Evolutionary conservation across 2,329 filamentous ascomycete genomes (phyloP).

Genomic region (Tricladium varicosporioides): DNA sequence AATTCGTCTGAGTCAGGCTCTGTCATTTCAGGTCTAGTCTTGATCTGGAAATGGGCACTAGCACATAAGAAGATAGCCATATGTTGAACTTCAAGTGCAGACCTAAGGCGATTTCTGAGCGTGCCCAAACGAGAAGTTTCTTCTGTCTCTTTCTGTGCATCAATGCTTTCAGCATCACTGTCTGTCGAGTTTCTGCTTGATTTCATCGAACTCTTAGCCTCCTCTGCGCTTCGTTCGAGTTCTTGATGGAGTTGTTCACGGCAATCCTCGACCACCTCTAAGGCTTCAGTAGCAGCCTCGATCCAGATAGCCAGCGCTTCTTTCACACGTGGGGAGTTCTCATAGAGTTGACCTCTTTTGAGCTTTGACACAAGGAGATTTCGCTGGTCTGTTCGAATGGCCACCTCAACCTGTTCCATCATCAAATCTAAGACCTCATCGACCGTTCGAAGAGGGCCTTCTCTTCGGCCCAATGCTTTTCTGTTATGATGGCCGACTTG

Average conservation of each 20-base stretch:
- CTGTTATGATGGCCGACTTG: conserved; percentile 71
- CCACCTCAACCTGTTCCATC: conserved; percentile 78
- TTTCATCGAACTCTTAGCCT: conserved; percentile 29
- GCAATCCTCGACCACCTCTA: conserved; percentile 57
- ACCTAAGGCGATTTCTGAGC: conserved; percentile 65
- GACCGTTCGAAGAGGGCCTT: conserved; percentile 73
- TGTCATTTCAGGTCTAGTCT: conserved; percentile 64
- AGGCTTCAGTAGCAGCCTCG: conserved; percentile 49
- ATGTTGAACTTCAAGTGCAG: conserved; percentile 76
- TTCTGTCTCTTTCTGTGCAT: conserved; percentile 32
- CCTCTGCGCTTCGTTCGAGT: conserved; percentile 29
- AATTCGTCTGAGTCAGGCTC: conserved; percentile 66
- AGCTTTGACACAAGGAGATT: conserved; percentile 62
- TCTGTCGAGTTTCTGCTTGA: neutral
- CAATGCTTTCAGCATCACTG: conserved; percentile 16
- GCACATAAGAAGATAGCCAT: conserved; percentile 81
- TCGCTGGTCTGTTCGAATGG: conserved; percentile 67
- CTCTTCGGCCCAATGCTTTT: conserved; percentile 59
- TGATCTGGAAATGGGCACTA: conserved; percentile 82
- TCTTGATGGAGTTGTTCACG: conserved; percentile 59
- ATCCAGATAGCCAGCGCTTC: conserved; percentile 72
- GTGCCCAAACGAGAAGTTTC: conserved; percentile 47
- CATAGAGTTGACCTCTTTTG: conserved; percentile 72
- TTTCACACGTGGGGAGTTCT: conserved; percentile 66
- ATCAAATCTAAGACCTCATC: conserved; percentile 85